Evolutionary conservation across 331 rosid species (phyloP).

Genomic region (Phaseolus coccineus): DNA sequence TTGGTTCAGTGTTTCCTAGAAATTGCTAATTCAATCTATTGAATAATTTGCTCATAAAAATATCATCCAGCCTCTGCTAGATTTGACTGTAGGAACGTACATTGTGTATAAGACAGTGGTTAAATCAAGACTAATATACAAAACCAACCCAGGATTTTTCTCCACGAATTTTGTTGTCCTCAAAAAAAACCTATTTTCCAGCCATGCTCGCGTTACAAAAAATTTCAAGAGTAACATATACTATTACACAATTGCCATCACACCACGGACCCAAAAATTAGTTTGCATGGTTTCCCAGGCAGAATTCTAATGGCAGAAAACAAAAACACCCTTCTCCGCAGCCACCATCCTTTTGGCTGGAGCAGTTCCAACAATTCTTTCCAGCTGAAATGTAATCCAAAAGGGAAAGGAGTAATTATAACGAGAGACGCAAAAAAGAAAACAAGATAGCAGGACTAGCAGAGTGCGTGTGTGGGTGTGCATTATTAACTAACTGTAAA

Average conservation of each 20-base stretch:
- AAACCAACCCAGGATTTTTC: background rate
- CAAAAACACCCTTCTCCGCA: slow-evolving; percentile 72
- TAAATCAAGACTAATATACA: background rate
- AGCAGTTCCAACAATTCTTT: slow-evolving; percentile 82
- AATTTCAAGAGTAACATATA: background rate
- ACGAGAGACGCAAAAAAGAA: background rate
- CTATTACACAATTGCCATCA: no score
- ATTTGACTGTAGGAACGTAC: no score
- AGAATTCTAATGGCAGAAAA: slow-evolving; percentile 56
- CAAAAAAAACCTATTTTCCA: slow-evolving; percentile 1
- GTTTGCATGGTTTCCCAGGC: background rate
- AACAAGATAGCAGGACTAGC: background rate
- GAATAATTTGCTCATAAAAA: no score
- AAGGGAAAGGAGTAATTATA: background rate
- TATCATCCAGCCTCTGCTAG: background rate
- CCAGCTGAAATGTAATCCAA: slow-evolving; percentile 59
- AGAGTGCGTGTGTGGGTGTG: background rate
- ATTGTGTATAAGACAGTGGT: no score
- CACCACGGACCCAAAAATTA: background rate
- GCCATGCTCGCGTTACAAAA: slow-evolving; percentile 2
- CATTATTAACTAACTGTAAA: no score
- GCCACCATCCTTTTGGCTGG: slow-evolving; percentile 70
- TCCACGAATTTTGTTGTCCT: background rate
- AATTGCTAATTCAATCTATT: background rate
- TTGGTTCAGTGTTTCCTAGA: background rate